phyloP scores from a whole-genome alignment of 2,329 filamentous ascomycete species.

The Paradendryphiella salina region DNA sequence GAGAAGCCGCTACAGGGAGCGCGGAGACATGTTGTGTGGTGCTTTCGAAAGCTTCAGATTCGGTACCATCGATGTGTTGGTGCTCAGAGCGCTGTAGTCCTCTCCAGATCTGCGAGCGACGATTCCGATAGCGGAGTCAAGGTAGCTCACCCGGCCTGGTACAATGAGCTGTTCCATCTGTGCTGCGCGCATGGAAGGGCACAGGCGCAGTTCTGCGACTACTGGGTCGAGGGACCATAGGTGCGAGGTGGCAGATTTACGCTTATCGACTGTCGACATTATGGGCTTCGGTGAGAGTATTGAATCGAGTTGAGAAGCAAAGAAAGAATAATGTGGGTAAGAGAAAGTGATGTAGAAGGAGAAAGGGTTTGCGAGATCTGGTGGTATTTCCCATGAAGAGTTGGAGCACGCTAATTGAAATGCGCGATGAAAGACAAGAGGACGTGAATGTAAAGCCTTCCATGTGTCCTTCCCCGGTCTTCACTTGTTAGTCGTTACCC shows the following conservation, averaged over 20 bases:
- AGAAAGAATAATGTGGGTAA: no score
- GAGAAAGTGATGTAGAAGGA: no score
- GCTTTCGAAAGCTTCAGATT: neutral
- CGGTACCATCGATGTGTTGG: neutral
- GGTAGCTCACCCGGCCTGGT: neutral
- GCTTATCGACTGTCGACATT: neutral
- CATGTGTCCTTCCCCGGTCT: no score
- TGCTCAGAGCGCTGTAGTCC: neutral
- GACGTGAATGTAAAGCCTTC: no score
- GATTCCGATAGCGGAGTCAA: neutral
- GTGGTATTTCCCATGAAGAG: no score
- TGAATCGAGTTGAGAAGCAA: no score
- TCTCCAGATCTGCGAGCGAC: neutral
- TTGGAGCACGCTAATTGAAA: no score
- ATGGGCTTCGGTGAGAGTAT: no score
- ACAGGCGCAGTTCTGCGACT: neutral
- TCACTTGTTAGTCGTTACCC: no score
- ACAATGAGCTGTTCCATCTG: slow-evolving; percentile 4
- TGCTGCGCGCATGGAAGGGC: neutral
- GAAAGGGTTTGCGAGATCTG: no score
- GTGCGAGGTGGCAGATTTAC: neutral
- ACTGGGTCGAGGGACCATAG: neutral
- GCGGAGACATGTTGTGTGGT: neutral
- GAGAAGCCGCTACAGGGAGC: neutral
- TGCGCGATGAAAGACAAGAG: no score